Evolutionary conservation across 352 stramenopile species (phyloP).

Genomic region (Phytophthora sansomeana): DNA sequence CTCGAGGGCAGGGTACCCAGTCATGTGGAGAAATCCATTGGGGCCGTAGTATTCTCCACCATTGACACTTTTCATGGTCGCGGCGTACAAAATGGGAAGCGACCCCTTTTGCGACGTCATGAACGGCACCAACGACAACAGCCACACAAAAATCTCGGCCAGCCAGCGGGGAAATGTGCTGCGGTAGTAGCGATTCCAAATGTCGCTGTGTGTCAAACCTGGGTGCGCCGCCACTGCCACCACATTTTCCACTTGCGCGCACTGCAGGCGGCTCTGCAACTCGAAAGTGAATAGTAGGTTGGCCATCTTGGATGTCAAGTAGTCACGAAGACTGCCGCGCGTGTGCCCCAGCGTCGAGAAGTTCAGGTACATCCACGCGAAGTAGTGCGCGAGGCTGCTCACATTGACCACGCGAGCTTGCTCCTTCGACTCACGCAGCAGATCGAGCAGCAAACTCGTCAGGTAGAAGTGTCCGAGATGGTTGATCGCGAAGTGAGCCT

Average conservation of each 20-base stretch:
- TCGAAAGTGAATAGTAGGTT: slow-evolving; percentile 77
- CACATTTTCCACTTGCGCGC: slow-evolving; percentile 46
- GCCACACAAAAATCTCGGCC: slow-evolving; percentile 45
- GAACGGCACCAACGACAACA: slow-evolving; percentile 52
- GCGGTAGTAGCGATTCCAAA: slow-evolving; percentile 57
- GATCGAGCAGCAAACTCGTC: slow-evolving; percentile 55
- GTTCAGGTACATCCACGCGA: slow-evolving; percentile 40
- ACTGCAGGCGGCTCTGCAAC: slow-evolving; percentile 51
- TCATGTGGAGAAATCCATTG: slow-evolving; percentile 46
- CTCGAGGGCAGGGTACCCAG: slow-evolving; percentile 57
- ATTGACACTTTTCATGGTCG: slow-evolving; percentile 45
- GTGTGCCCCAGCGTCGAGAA: slow-evolving; percentile 52
- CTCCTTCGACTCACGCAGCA: slow-evolving; percentile 40
- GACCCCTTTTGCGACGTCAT: slow-evolving; percentile 54
- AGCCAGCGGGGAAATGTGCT: slow-evolving; percentile 42
- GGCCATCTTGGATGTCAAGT: slow-evolving; percentile 63
- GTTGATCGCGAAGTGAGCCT: slow-evolving; percentile 79
- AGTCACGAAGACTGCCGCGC: slow-evolving; percentile 49
- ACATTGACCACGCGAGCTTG: slow-evolving; percentile 60
- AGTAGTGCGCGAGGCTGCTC: slow-evolving; percentile 59
- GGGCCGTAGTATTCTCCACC: slow-evolving; percentile 65
- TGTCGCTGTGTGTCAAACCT: slow-evolving; percentile 58
- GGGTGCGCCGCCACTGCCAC: slow-evolving; percentile 61
- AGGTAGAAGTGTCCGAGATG: slow-evolving; percentile 77
- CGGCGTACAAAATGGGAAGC: slow-evolving; percentile 65